Base-by-base conservation (phyloP, 2,329 filamentous ascomycete species). In the Ophiostoma novo-ulmi region DNA sequence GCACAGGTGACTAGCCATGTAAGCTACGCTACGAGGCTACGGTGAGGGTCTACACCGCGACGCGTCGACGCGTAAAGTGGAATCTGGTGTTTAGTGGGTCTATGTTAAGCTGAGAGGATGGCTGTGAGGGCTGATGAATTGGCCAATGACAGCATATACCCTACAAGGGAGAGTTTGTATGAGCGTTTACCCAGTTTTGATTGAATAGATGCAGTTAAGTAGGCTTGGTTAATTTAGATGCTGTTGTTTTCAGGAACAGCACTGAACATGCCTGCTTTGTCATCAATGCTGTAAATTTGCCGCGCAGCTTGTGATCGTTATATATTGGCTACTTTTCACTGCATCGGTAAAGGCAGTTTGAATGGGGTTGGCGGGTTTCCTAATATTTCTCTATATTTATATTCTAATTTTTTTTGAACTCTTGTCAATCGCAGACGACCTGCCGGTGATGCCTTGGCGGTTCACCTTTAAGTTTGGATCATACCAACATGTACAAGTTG, bases 51-150 rank as follows among this genome's bases (percentile, higher is more conserved):
- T 17, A 22, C 22, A 61, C 44, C 70, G 69, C 69, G 70, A 68
- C 69, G 70, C 65, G 71, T 20, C 26, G n/a, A 70, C 72, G 72
- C 72, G 72, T 73, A 70, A 65, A 73, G 72, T 71, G 70, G 52
- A 61, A 70, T 71, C 38, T 69, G 67, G 48, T 36, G 58, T 39
- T 39, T 5, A 55, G 68, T 69, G 70, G 67, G 61, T 64, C 70
- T 63, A 26, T 22, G 2, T n/a, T n/a, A 10, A 26, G 22, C 52
- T 58, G 48, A 22, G n/a, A 55, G 22, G 1, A 31, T 20, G 44
- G 17, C 41, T n/a, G 31, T 31, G 39, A 26, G 35, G 44, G 48
- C n/a, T 14, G 61, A 26, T 35, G 63, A 20, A 72, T 72, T 72
- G 71, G 65, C 69, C 71, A 65, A 65, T 65, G 63, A n/a, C 36